These are phyloP conservation scores for Calocybe gangraenosa DNA, from an alignment of 768 basidiomycete genomes.

Conservation along the genomic window DNA sequence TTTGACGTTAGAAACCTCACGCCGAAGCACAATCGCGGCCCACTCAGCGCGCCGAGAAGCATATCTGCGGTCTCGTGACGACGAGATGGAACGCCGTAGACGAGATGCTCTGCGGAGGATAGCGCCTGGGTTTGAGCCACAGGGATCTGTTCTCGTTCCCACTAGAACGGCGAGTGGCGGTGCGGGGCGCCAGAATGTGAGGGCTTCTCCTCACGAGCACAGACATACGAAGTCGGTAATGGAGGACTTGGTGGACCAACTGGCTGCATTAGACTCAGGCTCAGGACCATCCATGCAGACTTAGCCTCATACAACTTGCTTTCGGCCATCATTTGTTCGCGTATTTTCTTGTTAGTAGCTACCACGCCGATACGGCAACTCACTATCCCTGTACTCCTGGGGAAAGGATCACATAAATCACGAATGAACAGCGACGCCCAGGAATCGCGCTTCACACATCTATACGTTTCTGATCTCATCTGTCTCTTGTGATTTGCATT, in stretches of 20 bases:
- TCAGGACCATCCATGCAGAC: constrained; percentile 2
- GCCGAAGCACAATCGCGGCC: constrained; percentile 61
- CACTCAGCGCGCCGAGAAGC: constrained; percentile 66
- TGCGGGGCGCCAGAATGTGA: constrained; percentile 11
- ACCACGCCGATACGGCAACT: too few relatives aligned
- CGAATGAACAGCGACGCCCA: too few relatives aligned
- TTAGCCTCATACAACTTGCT: background rate
- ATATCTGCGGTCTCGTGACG: constrained; percentile 64
- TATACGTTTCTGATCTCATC: too few relatives aligned
- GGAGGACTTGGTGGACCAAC: constrained; percentile 78
- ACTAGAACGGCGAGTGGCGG: constrained; percentile 29
- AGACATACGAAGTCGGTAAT: constrained; percentile 53
- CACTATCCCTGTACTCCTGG: too few relatives aligned
- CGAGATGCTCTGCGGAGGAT: constrained; percentile 70
- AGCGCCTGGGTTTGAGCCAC: constrained; percentile 82
- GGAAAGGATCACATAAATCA: too few relatives aligned
- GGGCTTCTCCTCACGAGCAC: constrained; percentile 10
- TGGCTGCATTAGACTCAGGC: constrained; percentile 60
- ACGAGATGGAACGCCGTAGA: constrained; percentile 67
- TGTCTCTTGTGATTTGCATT: too few relatives aligned
- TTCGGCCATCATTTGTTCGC: too few relatives aligned
- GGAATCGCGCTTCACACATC: too few relatives aligned
- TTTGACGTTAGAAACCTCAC: constrained; percentile 69
- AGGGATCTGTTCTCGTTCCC: constrained; percentile 55
- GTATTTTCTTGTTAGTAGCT: too few relatives aligned